Evolutionary conservation across 192 early-diverging fungal species (phyloP).

Genomic region (Coemansia sp.): DNA sequence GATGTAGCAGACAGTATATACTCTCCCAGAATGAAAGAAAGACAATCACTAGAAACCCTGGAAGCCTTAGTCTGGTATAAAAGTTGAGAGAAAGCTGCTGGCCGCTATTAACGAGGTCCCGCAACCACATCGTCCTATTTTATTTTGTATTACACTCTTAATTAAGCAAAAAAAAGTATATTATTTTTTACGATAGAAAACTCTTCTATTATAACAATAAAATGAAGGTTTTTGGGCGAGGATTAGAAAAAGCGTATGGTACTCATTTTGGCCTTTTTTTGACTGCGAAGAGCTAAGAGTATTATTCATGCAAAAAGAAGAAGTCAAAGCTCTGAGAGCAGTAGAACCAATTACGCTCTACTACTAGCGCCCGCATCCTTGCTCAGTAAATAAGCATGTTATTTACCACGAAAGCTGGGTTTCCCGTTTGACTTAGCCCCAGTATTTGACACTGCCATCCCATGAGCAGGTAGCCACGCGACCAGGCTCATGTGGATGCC

Average conservation of each 20-base stretch:
- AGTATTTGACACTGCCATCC: constrained; percentile 94
- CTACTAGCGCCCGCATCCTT: too few relatives aligned
- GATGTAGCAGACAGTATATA: constrained; percentile 32
- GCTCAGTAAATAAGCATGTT: too few relatives aligned
- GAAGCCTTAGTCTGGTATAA: constrained; percentile 21
- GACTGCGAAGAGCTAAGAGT: too few relatives aligned
- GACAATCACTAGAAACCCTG: constrained; percentile 19
- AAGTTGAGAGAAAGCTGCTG: constrained; percentile 19
- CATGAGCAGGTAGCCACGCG: constrained; percentile 91
- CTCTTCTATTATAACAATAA: background rate
- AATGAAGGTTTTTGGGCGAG: background rate
- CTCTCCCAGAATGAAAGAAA: constrained; percentile 29
- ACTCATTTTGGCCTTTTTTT: background rate
- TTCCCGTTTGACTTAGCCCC: constrained; percentile 54
- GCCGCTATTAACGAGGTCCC: constrained; percentile 14
- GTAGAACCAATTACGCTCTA: too few relatives aligned
- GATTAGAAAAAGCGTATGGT: background rate
- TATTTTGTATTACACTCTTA: background rate
- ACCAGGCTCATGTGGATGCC: constrained; percentile 94
- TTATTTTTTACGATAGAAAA: too few relatives aligned
- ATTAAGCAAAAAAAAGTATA: too few relatives aligned
- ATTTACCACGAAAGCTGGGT: background rate
- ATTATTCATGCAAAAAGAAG: too few relatives aligned
- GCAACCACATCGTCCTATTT: constrained; percentile 26
- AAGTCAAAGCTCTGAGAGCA: too few relatives aligned